These are phyloP conservation scores for Ustilago crameri DNA, from an alignment of 1,284 basidiomycete species.

Conservation along the genomic window DNA sequence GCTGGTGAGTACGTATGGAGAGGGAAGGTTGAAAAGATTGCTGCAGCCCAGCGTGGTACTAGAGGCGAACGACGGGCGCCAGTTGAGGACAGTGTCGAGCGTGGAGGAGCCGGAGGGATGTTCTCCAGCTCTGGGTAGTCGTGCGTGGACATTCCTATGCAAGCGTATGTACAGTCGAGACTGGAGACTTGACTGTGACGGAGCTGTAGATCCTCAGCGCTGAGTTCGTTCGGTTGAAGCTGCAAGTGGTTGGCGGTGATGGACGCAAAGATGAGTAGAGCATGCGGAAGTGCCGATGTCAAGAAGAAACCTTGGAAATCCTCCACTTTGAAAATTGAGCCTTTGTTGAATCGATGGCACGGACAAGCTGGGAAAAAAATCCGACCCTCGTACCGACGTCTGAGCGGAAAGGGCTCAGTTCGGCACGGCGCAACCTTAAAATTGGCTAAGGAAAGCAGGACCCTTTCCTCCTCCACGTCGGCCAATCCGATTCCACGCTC, in stretches of 20 bases:
- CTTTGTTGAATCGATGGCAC: background rate
- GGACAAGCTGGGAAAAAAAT: background rate
- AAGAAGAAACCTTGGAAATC: background rate
- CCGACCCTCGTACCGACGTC: background rate
- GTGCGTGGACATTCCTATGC: conserved; percentile 22
- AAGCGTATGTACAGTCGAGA: too few species aligned
- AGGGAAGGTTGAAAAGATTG: conserved; percentile 48
- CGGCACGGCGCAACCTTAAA: conserved; percentile 8
- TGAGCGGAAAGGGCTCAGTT: conserved; percentile 1
- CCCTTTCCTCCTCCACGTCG: background rate
- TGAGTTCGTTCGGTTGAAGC: too few species aligned
- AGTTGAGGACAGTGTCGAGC: conserved; percentile 21
- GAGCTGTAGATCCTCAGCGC: too few species aligned
- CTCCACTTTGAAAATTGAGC: background rate
- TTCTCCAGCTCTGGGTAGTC: conserved; percentile 50
- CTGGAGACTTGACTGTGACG: too few species aligned
- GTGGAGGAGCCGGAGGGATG: conserved; percentile 49
- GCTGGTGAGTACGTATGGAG: conserved; percentile 44
- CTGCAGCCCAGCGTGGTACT: conserved; percentile 37
- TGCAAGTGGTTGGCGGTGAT: too few species aligned
- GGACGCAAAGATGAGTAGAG: background rate
- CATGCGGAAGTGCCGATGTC: too few species aligned
- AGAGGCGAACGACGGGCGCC: conserved; percentile 9
- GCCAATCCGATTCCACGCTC: too few species aligned
- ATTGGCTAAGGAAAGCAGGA: conserved; percentile 3